Evolutionary conservation across 2,329 filamentous ascomycete species (phyloP).

Genomic region (Macroventuria anomochaeta): DNA sequence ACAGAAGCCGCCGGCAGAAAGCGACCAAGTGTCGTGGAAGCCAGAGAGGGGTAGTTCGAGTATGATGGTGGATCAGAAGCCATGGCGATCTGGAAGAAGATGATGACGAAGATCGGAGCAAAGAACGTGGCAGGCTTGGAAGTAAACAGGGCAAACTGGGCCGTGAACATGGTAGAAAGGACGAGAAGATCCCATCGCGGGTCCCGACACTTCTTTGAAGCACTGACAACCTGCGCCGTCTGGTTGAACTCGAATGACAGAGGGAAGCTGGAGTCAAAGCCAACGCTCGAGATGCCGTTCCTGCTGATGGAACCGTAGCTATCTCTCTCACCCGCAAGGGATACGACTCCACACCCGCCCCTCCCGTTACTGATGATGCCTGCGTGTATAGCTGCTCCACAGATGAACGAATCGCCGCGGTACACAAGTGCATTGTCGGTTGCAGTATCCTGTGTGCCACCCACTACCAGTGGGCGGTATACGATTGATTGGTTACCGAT

Average conservation of each 20-base stretch:
- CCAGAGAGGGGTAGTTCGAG: conserved; percentile 37
- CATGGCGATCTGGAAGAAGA: conserved; percentile 47
- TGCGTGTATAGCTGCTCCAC: conserved; percentile 46
- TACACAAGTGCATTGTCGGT: conserved; percentile 32
- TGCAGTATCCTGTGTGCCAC: conserved; percentile 56
- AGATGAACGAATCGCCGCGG: conserved; percentile 49
- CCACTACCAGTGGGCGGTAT: conserved; percentile 71
- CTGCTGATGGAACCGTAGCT: conserved; percentile 29
- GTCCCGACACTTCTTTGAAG: conserved; percentile 38
- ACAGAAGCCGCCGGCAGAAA: conserved; percentile 46
- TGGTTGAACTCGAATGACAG: conserved; percentile 42
- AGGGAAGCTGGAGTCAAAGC: conserved; percentile 45
- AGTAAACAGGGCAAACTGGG: conserved; percentile 40
- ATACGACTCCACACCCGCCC: conserved; percentile 46
- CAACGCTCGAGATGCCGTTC: conserved; percentile 44
- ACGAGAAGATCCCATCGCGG: conserved; percentile 44
- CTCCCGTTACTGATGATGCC: conserved; percentile 34
- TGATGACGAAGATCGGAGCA: conserved; percentile 35
- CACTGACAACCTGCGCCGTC: conserved; percentile 17
- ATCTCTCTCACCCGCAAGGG: conserved; percentile 32
- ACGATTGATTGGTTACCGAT: conserved; percentile 66
- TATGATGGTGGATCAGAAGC: conserved; percentile 46
- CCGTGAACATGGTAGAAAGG: conserved; percentile 43
- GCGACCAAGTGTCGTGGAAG: conserved; percentile 39
- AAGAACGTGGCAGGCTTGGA: conserved; percentile 41